Base-by-base conservation (phyloP, 208 protist species). In the Sergeia podlipaevii region DNA sequence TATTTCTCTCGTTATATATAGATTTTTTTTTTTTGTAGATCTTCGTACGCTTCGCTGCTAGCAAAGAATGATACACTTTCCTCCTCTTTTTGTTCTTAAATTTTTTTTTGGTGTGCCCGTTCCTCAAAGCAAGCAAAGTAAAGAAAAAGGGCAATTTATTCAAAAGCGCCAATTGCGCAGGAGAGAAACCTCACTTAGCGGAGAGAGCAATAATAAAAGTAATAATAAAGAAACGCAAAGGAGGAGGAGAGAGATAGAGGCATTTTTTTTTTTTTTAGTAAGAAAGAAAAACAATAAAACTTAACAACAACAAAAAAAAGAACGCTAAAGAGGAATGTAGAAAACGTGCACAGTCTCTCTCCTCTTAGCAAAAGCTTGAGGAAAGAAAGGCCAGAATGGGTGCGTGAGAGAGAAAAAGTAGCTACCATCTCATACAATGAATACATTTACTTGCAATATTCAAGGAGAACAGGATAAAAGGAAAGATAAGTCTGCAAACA, bases 161-260 rank as follows among this genome's bases (percentile, higher is more conserved):
- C n/a, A n/a, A n/a, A n/a, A n/a, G 18, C 23, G 52, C 32, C 47
- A 56, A 62, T 37, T 36, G 46, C 53, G 49, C 41, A 51, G 60
- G 24, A 38, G 8, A 1, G 6, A 49, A 48, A 48, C 36, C 39
- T 24, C n/a, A 61, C 20, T 36, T 32, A 15, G 17, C 44, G 26
- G 10, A 26, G 34, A 46, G 28, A 68, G 5, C 27, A 8, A 68
- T 17, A 68, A 26, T 8, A 26, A 48, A 33, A 47, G 15, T 0
- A 18, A 44, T 23, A 46, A 69, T 54, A 55, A 62, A 18, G 45
- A 62, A 53, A 43, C 36, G 20, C n/a, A 28, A 50, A 50, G 24
- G 6, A 8, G 18, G 26, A 21, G 0, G 39, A 6, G 26, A 0
- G 26, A 54, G 6, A n/a, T n/a, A 10, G 33, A 10, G 46, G 38